Percentiles rank a stretch among this genome's conserved stretches.
Evolutionary conservation across 371 early-diverging fungal species (phyloP).

Genomic region (Mucor sp.): DNA sequence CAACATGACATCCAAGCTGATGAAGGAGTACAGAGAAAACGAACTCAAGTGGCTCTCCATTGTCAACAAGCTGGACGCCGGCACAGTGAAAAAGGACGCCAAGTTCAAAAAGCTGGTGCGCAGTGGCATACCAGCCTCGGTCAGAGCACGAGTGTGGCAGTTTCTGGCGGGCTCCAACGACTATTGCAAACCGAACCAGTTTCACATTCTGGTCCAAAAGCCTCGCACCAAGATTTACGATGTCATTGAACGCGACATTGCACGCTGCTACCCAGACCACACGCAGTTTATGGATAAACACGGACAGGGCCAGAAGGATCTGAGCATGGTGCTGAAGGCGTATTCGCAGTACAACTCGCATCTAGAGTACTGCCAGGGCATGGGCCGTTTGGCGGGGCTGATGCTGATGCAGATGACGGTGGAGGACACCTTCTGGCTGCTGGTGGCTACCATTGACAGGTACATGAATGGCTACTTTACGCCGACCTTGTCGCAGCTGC

Average conservation of each 20-base stretch:
- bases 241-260: slow-evolving; percentile 89
- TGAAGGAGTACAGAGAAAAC: slow-evolving; percentile 52
- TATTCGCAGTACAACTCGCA: slow-evolving; percentile 88
- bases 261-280: slow-evolving; percentile 85
- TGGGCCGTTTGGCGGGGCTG: slow-evolving; percentile 92
- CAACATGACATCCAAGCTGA: slow-evolving; percentile 34
- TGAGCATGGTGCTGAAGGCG: slow-evolving; percentile 77
- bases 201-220: slow-evolving; percentile 15
- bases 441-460: slow-evolving; percentile 77
- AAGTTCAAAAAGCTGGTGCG: slow-evolving; percentile 73
- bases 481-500: slow-evolving; percentile 72
- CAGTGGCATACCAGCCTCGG: slow-evolving; percentile 72
- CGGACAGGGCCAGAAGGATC: slow-evolving; percentile 70
- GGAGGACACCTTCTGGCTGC: slow-evolving; percentile 88
- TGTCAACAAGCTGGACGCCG: slow-evolving; percentile 46
- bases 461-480: slow-evolving; percentile 82
- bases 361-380: slow-evolving; percentile 97
- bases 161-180: slow-evolving; percentile 58
- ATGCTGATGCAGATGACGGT: slow-evolving; percentile 87
- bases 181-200: slow-evolving; percentile 41
- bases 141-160: slow-evolving; percentile 77
- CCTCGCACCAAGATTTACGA: slow-evolving; percentile 50
- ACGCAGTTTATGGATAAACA: slow-evolving; percentile 66
- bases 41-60: slow-evolving; percentile 56
- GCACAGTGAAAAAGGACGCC: slow-evolving; percentile 48